Evolutionary conservation across 148 eudicot genomes (phyloP), one percentile per base, ranked within the genome.

Genomic region (Agrostemma githago): DNA sequence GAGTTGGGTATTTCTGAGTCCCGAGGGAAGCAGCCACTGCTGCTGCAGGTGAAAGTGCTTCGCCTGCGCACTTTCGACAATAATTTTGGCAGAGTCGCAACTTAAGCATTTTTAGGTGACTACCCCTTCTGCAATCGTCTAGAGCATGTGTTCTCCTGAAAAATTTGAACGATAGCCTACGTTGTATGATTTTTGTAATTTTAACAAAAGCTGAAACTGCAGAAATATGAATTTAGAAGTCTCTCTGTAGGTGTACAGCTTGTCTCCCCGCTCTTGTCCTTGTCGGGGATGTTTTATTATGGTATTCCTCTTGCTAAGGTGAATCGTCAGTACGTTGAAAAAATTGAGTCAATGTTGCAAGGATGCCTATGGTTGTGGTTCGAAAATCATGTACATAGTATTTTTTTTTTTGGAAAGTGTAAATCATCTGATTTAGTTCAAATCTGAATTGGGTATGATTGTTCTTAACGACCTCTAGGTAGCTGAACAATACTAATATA

Each of bases 1-100:
- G 88, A 12, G 88, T 76, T 62, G 95, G 91, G 64, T 90, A 90
- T 75, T 90, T 79, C 71, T 90, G 72, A 85, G 64, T 15, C 40
- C 71, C 3, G 37, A 44, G 56, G 60, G 20, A 42, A 74, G 62
- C 70, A 70, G 17, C 51, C 14, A 51, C 14, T 66, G 40, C 15
- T 17, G 17, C 48, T 26, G 34, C 34, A 16, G 5, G 14, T 11
- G 40, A 44, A 43, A 14, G 6, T 15, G 2, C 3, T 14, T 66
- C 17, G 17, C 16, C 17, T 3, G 40, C 39, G 46, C 69, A 65
- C 65, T 48, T n/a, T 58, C 15, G n/a, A 41, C 57, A 41, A 64
- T 72, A 65, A 14, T 65, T 65, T 56, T 64, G 72, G 19, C 48
- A 57, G 65, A 70, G 43, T 64, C 54, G 53, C 39, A 68, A 14